Evolutionary conservation across 306 rosid genomes (phyloP).

Genomic region (Gillenia trifoliata): DNA sequence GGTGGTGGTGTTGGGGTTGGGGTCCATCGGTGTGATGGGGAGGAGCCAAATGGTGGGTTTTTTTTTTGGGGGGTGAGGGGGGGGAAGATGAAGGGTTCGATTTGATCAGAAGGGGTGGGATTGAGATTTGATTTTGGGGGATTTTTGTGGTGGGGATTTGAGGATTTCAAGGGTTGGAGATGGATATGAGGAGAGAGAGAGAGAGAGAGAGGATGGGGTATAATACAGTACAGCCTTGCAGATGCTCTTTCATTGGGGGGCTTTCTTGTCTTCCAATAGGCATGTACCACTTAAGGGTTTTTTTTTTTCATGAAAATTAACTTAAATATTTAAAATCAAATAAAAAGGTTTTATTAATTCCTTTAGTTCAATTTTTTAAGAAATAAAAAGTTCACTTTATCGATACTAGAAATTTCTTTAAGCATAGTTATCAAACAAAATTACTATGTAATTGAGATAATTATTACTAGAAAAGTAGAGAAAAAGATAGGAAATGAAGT

Average conservation of each 20-base stretch:
- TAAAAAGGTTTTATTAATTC: no score
- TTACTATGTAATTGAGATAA: no score
- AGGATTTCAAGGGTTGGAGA: slow-evolving; percentile 8
- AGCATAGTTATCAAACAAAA: no score
- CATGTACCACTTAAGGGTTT: background rate
- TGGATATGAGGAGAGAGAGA: slow-evolving; percentile 1
- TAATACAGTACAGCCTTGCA: slow-evolving; percentile 9
- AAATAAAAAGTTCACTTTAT: no score
- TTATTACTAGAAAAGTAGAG: no score
- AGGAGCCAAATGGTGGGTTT: slow-evolving; percentile 2
- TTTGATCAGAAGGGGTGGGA: slow-evolving; percentile 15
- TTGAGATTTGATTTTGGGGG: background rate
- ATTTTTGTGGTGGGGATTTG: slow-evolving; percentile 6
- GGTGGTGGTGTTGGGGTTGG: background rate
- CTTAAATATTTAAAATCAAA: no score
- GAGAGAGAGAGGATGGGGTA: slow-evolving; percentile 8
- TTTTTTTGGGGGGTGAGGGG: background rate
- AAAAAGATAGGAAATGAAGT: no score
- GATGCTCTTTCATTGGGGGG: background rate
- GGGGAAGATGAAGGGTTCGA: background rate
- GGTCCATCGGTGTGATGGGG: slow-evolving; percentile 8
- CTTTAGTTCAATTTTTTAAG: no score
- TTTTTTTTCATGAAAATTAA: background rate
- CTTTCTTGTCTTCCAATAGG: background rate
- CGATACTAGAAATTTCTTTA: no score